These are phyloP conservation scores for Pholiota molesta DNA, from an alignment of 768 basidiomycete genomes.

Conservation along the genomic window DNA sequence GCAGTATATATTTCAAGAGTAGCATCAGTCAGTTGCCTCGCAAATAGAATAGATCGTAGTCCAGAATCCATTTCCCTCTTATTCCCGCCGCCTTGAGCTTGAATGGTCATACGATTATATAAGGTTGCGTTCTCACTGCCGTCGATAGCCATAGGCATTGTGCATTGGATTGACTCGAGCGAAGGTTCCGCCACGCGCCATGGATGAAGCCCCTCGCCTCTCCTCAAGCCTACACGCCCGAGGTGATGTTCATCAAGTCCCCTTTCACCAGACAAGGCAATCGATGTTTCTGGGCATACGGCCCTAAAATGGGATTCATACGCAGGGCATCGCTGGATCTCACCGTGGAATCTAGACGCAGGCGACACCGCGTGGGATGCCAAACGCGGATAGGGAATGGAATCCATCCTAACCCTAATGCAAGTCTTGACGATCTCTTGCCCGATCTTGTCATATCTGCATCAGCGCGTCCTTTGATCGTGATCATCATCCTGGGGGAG, in stretches of 20 bases:
- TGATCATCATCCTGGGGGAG: background rate
- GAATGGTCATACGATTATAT: background rate
- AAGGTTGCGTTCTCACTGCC: background rate
- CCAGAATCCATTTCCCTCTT: background rate
- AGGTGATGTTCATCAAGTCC: background rate
- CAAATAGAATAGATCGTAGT: background rate
- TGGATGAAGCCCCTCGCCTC: background rate
- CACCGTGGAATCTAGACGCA: background rate
- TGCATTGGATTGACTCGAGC: background rate
- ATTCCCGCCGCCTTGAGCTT: background rate
- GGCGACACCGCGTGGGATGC: background rate
- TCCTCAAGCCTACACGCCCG: background rate
- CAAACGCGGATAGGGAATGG: constrained; percentile 3
- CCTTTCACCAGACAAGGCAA: background rate
- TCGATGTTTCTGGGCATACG: background rate
- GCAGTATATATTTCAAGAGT: background rate
- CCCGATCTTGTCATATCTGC: constrained; percentile 20
- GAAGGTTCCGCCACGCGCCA: background rate
- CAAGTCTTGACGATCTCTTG: constrained; percentile 16
- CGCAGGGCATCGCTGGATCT: constrained; percentile 9
- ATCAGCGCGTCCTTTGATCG: background rate
- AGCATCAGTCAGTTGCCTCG: background rate
- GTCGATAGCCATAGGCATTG: background rate
- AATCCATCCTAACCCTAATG: constrained; percentile 20
- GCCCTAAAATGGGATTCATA: background rate